A percentile compares a stretch with the other conserved stretches of the same genome.
phyloP scores from a whole-genome alignment of 257 asterid species.

The Oldenlandia corymbosa region DNA sequence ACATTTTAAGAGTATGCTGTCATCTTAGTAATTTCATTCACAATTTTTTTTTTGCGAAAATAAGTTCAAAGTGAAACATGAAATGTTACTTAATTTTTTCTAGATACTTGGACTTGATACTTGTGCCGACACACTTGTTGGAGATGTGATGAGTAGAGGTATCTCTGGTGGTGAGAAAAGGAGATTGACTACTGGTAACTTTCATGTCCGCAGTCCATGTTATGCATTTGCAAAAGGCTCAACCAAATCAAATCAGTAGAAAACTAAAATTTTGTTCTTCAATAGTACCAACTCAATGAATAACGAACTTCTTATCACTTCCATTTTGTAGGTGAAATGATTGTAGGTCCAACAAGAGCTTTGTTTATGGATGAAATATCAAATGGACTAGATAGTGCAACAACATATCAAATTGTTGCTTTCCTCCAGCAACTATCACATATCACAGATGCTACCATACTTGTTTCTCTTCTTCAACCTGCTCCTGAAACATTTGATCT shows the following conservation, averaged over 20 bases:
- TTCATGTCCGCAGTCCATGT: not conserved
- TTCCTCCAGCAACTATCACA: constrained; percentile 53
- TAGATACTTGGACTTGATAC: constrained; percentile 58
- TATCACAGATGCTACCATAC: constrained; percentile 42
- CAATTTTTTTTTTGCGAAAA: not conserved
- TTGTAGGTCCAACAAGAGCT: constrained; percentile 56
- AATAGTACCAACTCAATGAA: not conserved
- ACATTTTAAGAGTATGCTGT: too few relatives aligned
- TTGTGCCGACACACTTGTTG: constrained; percentile 44
- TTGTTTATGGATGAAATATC: constrained; percentile 59
- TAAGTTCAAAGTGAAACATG: not conserved
- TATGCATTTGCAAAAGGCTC: not conserved
- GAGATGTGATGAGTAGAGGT: constrained; percentile 52
- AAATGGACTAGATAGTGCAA: constrained; percentile 54
- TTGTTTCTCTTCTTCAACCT: constrained; percentile 58
- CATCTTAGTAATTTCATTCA: not conserved
- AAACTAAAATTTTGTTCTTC: not conserved
- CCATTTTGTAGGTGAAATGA: constrained; percentile 42
- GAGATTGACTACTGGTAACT: constrained; percentile 46
- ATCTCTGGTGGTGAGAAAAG: constrained; percentile 62
- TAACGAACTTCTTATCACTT: not conserved
- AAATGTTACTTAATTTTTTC: not conserved
- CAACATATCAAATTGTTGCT: constrained; percentile 43
- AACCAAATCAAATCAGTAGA: not conserved
- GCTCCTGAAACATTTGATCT: constrained; percentile 59